Evolutionary conservation across 139 green algal species (phyloP).

Genomic region (Marvania coccoides): DNA sequence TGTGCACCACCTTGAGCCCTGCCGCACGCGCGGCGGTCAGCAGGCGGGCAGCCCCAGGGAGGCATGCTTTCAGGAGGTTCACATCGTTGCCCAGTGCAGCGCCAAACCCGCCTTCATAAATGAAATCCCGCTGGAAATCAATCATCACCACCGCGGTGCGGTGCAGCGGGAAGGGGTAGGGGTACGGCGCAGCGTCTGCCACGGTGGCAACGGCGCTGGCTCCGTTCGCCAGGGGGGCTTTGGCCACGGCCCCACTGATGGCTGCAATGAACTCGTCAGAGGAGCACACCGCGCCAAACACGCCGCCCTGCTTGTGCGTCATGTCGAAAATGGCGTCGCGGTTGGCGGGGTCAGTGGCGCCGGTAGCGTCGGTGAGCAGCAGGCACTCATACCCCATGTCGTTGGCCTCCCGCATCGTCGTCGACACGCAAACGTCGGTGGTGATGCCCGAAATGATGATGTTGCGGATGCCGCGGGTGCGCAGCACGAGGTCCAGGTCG

Average conservation of each 20-base stretch:
- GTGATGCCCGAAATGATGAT: slow-evolving; percentile 53
- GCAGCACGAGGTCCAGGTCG: slow-evolving; percentile 57
- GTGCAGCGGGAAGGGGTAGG: slow-evolving; percentile 19
- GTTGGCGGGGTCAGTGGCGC: slow-evolving; percentile 45
- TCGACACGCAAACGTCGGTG: slow-evolving; percentile 62
- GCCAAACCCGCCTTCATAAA: slow-evolving; percentile 50
- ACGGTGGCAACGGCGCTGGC: background rate
- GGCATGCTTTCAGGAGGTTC: slow-evolving; percentile 22
- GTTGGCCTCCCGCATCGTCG: slow-evolving; percentile 67
- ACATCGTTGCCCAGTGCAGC: slow-evolving; percentile 54
- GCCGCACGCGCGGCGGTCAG: slow-evolving; percentile 31
- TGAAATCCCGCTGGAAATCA: slow-evolving; percentile 64
- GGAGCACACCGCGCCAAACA: slow-evolving; percentile 41
- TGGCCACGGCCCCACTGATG: background rate
- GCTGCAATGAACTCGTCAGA: slow-evolving; percentile 11
- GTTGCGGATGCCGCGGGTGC: slow-evolving; percentile 36
- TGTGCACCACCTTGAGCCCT: slow-evolving; percentile 50
- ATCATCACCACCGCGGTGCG: slow-evolving; percentile 54
- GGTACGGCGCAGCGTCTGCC: slow-evolving; percentile 11
- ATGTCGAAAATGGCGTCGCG: slow-evolving; percentile 48
- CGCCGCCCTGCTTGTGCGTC: slow-evolving; percentile 55
- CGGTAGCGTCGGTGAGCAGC: slow-evolving; percentile 52
- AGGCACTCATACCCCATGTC: slow-evolving; percentile 63
- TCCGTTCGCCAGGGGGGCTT: background rate
- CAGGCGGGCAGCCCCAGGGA: slow-evolving; percentile 25